These are phyloP conservation scores for Lycium ferocissimum DNA, from an alignment of 257 asterid species.

Conservation along the genomic window DNA sequence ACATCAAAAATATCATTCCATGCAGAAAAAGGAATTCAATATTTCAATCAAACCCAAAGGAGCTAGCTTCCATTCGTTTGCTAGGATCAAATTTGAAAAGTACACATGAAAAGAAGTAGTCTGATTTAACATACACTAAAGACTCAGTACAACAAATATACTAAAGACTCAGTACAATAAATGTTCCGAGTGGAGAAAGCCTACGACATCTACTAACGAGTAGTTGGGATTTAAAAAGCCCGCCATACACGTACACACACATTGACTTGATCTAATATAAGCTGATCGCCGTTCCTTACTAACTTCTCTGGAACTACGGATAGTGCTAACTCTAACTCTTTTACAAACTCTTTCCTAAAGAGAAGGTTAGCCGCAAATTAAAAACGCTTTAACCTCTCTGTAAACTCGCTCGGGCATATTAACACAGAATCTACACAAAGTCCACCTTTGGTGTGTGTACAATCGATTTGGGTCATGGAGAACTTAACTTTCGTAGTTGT, in stretches of 20 bases:
- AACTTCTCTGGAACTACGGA: conserved; percentile 1
- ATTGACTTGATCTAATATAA: not conserved
- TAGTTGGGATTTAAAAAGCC: conserved; percentile 21
- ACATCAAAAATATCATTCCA: not conserved
- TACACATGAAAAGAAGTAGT: not conserved
- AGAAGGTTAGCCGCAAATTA: conserved; percentile 27
- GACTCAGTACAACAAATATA: not conserved
- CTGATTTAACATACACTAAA: not conserved
- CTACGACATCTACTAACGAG: not conserved
- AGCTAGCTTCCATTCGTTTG: not conserved
- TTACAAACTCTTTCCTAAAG: not conserved
- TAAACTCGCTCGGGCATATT: conserved; percentile 63
- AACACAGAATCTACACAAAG: conserved; percentile 84
- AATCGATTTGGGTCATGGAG: conserved; percentile 93
- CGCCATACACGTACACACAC: not conserved
- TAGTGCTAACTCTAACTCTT: not conserved
- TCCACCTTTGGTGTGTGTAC: conserved; percentile 95
- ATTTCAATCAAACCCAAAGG: not conserved
- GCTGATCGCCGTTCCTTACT: not conserved
- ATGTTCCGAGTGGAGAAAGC: too few species aligned
- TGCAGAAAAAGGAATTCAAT: not conserved
- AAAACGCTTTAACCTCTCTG: conserved; percentile 61
- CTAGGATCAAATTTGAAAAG: conserved; percentile 5
- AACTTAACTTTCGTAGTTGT: conserved; percentile 64
- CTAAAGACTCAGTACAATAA: not conserved